Evolutionary conservation across 352 stramenopile species (phyloP), one percentile per base, ranked within the genome.

Genomic region (Globisporangium camurandrum): DNA sequence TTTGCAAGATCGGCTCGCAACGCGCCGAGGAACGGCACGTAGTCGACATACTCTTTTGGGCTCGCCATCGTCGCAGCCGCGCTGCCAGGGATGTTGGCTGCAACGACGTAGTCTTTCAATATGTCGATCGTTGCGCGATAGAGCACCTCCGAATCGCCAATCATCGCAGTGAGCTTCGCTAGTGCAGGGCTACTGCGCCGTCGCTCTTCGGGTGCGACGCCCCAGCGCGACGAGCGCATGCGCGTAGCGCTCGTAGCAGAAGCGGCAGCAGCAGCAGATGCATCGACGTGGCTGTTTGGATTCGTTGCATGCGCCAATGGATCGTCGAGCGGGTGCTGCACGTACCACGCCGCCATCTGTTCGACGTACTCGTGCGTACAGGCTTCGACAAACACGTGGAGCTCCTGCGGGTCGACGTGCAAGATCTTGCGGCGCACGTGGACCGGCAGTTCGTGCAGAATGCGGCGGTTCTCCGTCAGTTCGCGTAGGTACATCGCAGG

Each of bases 381-480:
- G 36, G 86, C 61, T 42, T 88, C 77, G 17, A 92, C 81, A 47
- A 89, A 71, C 4, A 83, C 66, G 46, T 80, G 72, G 9, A 89
- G 70, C 48, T 90, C 78, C 37, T 73, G 59, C 22, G 51, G 62
- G 49, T 92, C 78, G 22, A 92, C 78, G 39, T 79, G 70, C 48
- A 89, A 64, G 54, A 92, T 89, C 62, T 89, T 92, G 42, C 81
- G 81, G 10, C 75, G 70, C 46, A 94, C 84, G 46, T 91, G 81
- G 31, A 91, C 66, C 1, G 84, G 84, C 41, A 94, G 64, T 42
- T 92, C 80, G 3, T 67, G 57, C 11, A 94, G 62, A 47, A 94
- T 86, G 16, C 72, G 66, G 22, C 78, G 78, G 49, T 94, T 91
- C 56, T 90, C 80, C 1, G 81, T 92, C 40, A 94, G 55, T 43